A percentile compares a stretch with the other conserved stretches of the same genome.
Conservation (phyloP, 2,329 filamentous ascomycete species). For the Colletotrichum liriopes region DNA sequence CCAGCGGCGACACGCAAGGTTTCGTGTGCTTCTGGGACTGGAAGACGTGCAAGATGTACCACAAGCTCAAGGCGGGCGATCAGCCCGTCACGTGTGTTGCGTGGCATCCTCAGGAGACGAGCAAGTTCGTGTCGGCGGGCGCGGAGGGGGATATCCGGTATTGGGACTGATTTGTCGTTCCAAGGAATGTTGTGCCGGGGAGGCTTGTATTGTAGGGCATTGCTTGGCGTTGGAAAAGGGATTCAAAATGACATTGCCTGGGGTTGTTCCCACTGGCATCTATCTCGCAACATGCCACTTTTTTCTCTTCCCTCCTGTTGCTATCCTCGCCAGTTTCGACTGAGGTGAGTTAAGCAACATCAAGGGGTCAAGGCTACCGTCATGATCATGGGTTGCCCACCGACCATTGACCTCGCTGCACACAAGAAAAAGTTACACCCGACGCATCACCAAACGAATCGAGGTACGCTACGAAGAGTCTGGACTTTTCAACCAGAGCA, state of each 20-base stretch:
- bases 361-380: neutral
- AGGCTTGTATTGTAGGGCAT: slow-evolving; percentile 37
- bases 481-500: neutral
- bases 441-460: neutral
- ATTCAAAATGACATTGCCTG: slow-evolving; percentile 24
- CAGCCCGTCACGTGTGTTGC: slow-evolving; percentile 87
- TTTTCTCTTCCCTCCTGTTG: neutral
- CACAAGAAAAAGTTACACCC: too few species aligned
- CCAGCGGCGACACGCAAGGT: slow-evolving; percentile 88
- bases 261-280: neutral
- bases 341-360: neutral
- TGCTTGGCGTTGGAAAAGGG: slow-evolving; percentile 40
- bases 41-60: slow-evolving; percentile 99
- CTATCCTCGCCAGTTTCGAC: neutral
- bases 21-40: slow-evolving; percentile 98
- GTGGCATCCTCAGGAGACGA: slow-evolving; percentile 98
- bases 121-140: slow-evolving; percentile 92
- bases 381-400: neutral
- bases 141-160: slow-evolving; percentile 91
- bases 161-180: slow-evolving; percentile 82
- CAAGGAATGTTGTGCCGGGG: neutral
- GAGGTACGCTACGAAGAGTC: neutral
- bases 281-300: neutral
- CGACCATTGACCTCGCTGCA: neutral
- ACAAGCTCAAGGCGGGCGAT: slow-evolving; percentile 91